Base-by-base conservation (phyloP, 2,329 filamentous ascomycete genomes). In the Colletotrichum orbiculare region DNA sequence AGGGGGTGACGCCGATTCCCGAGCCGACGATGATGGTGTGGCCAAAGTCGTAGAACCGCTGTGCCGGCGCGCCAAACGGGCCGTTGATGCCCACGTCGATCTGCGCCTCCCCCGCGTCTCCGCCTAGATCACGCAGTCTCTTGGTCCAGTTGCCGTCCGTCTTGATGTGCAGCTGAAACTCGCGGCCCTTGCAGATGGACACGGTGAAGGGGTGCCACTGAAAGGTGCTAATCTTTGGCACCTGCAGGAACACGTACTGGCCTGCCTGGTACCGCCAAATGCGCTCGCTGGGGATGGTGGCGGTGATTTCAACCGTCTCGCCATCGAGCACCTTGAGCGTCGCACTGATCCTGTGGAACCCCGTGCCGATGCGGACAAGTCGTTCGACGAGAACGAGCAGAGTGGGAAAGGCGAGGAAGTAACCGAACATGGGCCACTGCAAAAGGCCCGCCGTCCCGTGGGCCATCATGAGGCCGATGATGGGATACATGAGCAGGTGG, bases 141-240 rank as follows among this genome's bases (percentile, higher is more conserved):
- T 74, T 74, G 0, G 85, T 87, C 85, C 85, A 88, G 71, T 87
- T 80, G 0, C 85, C 85, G 49, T 87, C 84, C 3, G 82, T 83
- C 71, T 87, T 87, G 76, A 88, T 86, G 68, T 87, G 85, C 0
- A 88, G 71, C 71, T 82, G 81, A 74, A 88, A 79, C 38, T 80
- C 77, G 34, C 82, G 81, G 0, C 81, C 83, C 12, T 79, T 78
- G 67, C 85, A 87, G 2, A 82, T 81, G 0, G 85, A 87, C 0
- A 88, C 82, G 0, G 85, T 87, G 68, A 88, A 88, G 0, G 85
- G 85, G 60, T 88, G 85, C 85, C 85, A 88, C 68, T 87, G 84
- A 62, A 84, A 87, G 54, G 78, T 74, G 42, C 83, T 85, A 25
- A 87, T 72, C 37, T 76, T 67, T 0, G 85, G 85, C 0, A 87